A percentile compares a stretch with the other conserved stretches of the same genome.
Evolutionary conservation across 805 yeast species (phyloP).

Genomic region (Cyberlindnera veronae): DNA sequence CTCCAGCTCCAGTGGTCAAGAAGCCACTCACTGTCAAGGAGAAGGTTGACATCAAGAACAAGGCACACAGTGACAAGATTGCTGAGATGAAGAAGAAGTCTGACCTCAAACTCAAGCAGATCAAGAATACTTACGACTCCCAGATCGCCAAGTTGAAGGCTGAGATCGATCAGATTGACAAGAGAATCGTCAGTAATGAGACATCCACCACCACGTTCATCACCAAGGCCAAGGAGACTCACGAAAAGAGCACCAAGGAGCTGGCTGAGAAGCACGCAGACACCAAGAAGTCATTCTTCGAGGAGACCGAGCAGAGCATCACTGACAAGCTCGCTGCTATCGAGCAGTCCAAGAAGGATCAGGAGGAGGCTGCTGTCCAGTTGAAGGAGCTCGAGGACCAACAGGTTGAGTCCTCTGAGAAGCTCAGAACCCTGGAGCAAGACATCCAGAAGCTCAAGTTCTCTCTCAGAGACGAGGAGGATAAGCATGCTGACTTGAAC

Average conservation of each 20-base stretch:
- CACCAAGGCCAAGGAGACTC: conserved; percentile 14
- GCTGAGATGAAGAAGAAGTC: conserved; percentile 16
- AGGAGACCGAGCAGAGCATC: conserved; percentile 25
- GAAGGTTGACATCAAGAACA: conserved; percentile 16
- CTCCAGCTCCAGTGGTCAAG: conserved; percentile 13
- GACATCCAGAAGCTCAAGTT: conserved; percentile 18
- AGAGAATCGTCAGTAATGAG: conserved; percentile 17
- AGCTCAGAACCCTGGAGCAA: conserved; percentile 16
- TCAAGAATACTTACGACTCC: conserved; percentile 20
- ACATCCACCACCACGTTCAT: conserved; percentile 13
- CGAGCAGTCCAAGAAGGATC: conserved; percentile 22
- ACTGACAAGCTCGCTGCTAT: conserved; percentile 19
- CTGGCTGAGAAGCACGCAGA: conserved; percentile 25
- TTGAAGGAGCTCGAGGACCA: conserved; percentile 24
- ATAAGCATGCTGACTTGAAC: conserved; percentile 18
- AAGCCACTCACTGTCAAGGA: conserved; percentile 22
- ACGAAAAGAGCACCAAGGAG: conserved; percentile 17
- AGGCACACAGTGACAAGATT: conserved; percentile 19
- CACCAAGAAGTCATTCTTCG: conserved; percentile 16
- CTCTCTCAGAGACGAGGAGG: conserved; percentile 17
- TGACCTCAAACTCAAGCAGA: conserved; percentile 17
- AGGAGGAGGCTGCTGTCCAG: conserved; percentile 19
- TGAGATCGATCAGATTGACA: conserved; percentile 23
- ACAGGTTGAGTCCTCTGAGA: conserved; percentile 25
- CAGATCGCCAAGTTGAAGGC: conserved; percentile 23